These are phyloP conservation scores for Allium fistulosum DNA, from an alignment of 106 monocot genomes.

Conservation along the genomic window DNA sequence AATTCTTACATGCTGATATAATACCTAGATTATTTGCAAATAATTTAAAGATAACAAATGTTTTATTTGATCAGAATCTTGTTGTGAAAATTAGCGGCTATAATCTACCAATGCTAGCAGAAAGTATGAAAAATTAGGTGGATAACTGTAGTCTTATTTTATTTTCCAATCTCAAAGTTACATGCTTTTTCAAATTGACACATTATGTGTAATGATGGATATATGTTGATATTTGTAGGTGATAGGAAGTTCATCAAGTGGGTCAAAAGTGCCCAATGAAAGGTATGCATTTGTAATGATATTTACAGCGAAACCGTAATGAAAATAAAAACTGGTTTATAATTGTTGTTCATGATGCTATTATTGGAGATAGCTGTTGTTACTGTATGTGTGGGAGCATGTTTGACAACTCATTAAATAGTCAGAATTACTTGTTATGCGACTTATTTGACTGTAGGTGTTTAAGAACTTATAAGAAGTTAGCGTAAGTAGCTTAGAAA, in stretches of 20 bases:
- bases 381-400: too few species aligned
- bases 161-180: neutral
- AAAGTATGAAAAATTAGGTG: conserved; percentile 50
- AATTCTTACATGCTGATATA: conserved; percentile 83
- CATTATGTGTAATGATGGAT: neutral
- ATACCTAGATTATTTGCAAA: conserved; percentile 82
- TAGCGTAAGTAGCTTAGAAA: too few species aligned
- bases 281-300: conserved; percentile 42
- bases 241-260: conserved; percentile 26
- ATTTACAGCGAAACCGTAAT: too few species aligned
- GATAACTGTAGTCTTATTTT: neutral
- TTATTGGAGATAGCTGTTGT: neutral
- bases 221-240: conserved; percentile 24
- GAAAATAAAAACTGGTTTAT: neutral
- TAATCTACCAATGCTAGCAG: conserved; percentile 62
- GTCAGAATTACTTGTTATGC: too few species aligned
- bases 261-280: conserved; percentile 29
- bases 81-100: conserved; percentile 87
- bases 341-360: neutral
- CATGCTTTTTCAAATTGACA: neutral
- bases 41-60: conserved; percentile 56
- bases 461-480: too few species aligned
- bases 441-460: too few species aligned
- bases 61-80: conserved; percentile 78
- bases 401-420: too few species aligned